Base-by-base conservation (phyloP, 805 yeast genomes). In the Hanseniaspora lachancei region DNA sequence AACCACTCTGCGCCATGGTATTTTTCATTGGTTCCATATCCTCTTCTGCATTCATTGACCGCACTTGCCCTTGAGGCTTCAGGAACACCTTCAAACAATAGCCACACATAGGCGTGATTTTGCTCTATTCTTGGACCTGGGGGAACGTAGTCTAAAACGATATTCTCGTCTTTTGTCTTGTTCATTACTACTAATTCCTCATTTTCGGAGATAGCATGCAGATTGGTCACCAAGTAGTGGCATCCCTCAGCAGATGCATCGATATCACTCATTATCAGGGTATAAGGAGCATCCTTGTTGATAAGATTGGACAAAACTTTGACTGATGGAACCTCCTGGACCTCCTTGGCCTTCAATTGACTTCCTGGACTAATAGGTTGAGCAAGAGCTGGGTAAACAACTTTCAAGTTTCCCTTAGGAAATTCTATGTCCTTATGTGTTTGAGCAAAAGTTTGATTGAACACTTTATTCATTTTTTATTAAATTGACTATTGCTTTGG, bases 51-150 rank as follows among this genome's bases (percentile, higher is more conserved):
- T 20, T 53, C 56, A 21, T 38, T 36, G 9, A 53, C 56, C 9
- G 39, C 47, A 5, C 36, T 13, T 13, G 56, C 48, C 16, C 9
- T 20, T 24, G 40, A 18, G 23, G 47, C 18, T 3, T 38, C 41
- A 9, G 56, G 56, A 20, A 27, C 29, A 0, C 56, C 56, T 39
- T 53, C 20, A 24, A 53, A 53, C 32, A 53, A 18, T 4, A 53
- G 35, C 56, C 56, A 53, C 21, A 53, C 49, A 20, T 53, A 53
- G 3, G 44, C 43, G 35, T 53, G 50, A 24, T 53, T 53, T 27
- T 53, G 56, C 3, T 53, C 56, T 15, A 53, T 53, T 53, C 56
- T 53, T 43, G 56, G 56, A 2, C 56, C 56, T 18, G 56, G 56
- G 5, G 56, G 47, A 39, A 53, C 56, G 32, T 46, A 53, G n/a